These are phyloP conservation scores for Lactifluus rugatus DNA, from an alignment of 768 basidiomycete species.

Conservation along the genomic window DNA sequence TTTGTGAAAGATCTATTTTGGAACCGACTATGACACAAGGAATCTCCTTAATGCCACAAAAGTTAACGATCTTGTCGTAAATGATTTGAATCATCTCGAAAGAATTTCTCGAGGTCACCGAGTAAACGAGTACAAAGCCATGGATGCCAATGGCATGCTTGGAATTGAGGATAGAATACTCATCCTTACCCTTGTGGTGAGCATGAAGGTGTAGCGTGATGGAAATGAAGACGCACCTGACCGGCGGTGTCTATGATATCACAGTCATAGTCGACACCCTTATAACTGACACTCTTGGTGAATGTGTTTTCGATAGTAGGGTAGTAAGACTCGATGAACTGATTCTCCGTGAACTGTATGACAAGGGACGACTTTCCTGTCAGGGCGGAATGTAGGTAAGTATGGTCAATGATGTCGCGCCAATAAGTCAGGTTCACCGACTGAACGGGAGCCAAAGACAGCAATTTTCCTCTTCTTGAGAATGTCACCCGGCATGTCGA, in stretches of 20 bases:
- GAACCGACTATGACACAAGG: slow-evolving; percentile 94
- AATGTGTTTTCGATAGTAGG: slow-evolving; percentile 91
- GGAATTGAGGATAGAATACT: slow-evolving; percentile 87
- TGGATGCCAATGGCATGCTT: slow-evolving; percentile 96
- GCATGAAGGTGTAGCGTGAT: slow-evolving; percentile 3
- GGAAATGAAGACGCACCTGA: slow-evolving; percentile 48
- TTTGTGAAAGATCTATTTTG: slow-evolving; percentile 72
- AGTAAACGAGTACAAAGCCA: slow-evolving; percentile 94
- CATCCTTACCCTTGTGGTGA: slow-evolving; percentile 49
- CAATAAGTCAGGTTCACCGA: slow-evolving; percentile 46
- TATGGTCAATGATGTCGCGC: slow-evolving; percentile 6
- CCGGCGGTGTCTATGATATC: slow-evolving; percentile 98
- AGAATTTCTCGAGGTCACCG: slow-evolving; percentile 77
- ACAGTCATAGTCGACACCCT: slow-evolving; percentile 87
- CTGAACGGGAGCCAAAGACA: slow-evolving; percentile 77
- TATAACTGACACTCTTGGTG: slow-evolving; percentile 76
- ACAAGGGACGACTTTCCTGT: slow-evolving; percentile 91
- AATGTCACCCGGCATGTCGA: slow-evolving; percentile 28
- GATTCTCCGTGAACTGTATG: slow-evolving; percentile 86
- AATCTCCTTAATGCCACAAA: slow-evolving; percentile 72
- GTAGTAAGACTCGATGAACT: slow-evolving; percentile 88
- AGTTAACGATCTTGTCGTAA: slow-evolving; percentile 88
- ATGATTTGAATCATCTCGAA: slow-evolving; percentile 94
- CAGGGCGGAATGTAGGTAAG: slow-evolving; percentile 12
- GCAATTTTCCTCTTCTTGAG: slow-evolving; percentile 85